Evolutionary conservation across 257 asterid species (phyloP), one percentile per base, ranked within the genome.

Genomic region (Forsythia viridissima): DNA sequence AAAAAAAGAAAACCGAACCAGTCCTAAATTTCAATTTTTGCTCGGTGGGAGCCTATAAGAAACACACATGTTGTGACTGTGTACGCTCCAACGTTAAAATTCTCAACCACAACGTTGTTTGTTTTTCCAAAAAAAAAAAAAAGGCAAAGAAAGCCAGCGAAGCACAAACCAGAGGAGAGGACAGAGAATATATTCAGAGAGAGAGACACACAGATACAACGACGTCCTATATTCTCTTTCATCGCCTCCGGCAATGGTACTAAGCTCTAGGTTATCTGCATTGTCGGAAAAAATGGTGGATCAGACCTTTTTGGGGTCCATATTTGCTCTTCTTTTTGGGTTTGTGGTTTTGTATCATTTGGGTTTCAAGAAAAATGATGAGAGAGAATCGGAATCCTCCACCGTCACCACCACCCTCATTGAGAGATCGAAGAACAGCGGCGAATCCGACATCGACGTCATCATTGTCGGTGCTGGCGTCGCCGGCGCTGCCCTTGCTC

Each of bases 401-500:
- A n/a, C 40, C 18, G n/a, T 12, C 40, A 24, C 67, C 37, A 21
- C 70, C 70, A 63, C 70, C 40, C 8, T 24, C 70, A 63, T 63
- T 63, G 15, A 36, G n/a, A 63, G 70, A 63, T 63, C 70, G 6
- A 63, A 63, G 70, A 63, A 63, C 40, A 3, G 39, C 2, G 39
- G 40, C 15, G 70, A 30, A 24, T n/a, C 18, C 30, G 65, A 55
- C 16, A 38, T 16, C 15, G 70, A 63, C 16, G 39, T 63, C 70
- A 63, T 63, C 5, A 63, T 63, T 30, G 70, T 63, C 70, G 70
- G 70, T 30, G 70, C 70, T 7, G 70, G 70, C 40, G 70, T 63
- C 40, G 70, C 70, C 70, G 70, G 70, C 40, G 40, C 70, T 1
- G 70, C 70, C n/a, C 70, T 63, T 63, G 70, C 70, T 63, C 70